A percentile compares a stretch with the other conserved stretches of the same genome.
These are phyloP conservation scores for Osmanthus fragrans DNA, from an alignment of 257 asterid genomes.

Conservation along the genomic window DNA sequence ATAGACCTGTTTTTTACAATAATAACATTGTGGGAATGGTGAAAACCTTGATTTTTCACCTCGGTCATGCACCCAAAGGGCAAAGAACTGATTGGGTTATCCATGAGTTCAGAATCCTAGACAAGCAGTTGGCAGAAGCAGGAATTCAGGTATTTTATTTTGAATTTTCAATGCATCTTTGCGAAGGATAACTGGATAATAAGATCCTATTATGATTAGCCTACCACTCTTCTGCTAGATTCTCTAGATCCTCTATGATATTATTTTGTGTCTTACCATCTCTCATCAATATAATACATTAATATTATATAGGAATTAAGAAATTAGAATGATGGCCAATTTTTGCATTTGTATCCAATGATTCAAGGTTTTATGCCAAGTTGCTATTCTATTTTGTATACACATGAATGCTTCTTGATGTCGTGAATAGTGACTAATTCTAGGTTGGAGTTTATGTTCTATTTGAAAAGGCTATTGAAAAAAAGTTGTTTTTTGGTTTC, in stretches of 20 bases:
- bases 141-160: constrained; percentile 59
- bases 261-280: not conserved
- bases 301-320: not conserved
- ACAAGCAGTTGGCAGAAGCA: constrained; percentile 46
- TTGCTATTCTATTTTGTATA: not conserved
- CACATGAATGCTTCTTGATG: not conserved
- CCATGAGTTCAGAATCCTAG: constrained; percentile 64
- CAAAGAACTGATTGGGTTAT: constrained; percentile 85
- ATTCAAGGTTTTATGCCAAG: not conserved
- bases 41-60: constrained; percentile 77
- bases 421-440: not conserved
- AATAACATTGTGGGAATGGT: constrained; percentile 56
- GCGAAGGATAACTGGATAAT: not conserved
- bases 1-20: constrained; percentile 39
- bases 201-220: not conserved
- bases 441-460: not conserved
- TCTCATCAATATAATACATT: not conserved
- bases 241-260: not conserved
- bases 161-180: not conserved
- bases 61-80: constrained; percentile 73
- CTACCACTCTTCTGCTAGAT: not conserved
- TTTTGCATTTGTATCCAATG: not conserved
- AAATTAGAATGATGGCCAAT: not conserved
- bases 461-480: not conserved
- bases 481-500: not conserved